Conservation (phyloP, 768 basidiomycete genomes). For the Pulveroboletus sp. region DNA sequence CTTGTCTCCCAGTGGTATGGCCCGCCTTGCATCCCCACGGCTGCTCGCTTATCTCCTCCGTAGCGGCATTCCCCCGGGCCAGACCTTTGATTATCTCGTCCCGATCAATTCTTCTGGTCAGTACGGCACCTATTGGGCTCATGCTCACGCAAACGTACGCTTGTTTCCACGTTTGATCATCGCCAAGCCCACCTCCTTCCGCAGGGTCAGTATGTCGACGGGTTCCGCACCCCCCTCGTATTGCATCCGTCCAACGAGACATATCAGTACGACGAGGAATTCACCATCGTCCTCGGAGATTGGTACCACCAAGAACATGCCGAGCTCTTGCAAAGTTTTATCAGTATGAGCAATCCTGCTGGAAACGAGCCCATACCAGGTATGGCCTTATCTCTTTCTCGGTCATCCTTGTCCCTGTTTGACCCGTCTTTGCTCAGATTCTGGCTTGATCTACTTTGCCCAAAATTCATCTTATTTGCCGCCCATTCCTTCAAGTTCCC, state of each 20-base stretch:
- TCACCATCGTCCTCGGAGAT: constrained; percentile 80
- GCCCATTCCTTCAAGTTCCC: constrained; percentile 49
- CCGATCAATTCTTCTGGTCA: constrained; percentile 67
- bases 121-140: constrained; percentile 82
- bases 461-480: constrained; percentile 71
- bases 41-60: not conserved
- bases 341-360: constrained; percentile 71
- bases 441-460: constrained; percentile 80
- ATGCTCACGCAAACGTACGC: constrained; percentile 54
- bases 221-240: constrained; percentile 82
- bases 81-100: constrained; percentile 71
- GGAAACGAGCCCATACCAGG: constrained; percentile 91
- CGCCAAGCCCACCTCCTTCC: not conserved
- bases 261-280: constrained; percentile 86
- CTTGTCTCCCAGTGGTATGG: constrained; percentile 80
- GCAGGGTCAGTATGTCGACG: constrained; percentile 90
- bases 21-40: not conserved
- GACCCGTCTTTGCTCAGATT: constrained; percentile 42
- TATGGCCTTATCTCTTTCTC: constrained; percentile 24
- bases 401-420: not conserved
- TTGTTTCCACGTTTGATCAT: not conserved
- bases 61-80: constrained; percentile 77
- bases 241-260: constrained; percentile 67
- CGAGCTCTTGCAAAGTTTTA: constrained; percentile 60
- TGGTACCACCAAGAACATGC: constrained; percentile 88